Evolutionary conservation across 2,329 filamentous ascomycete species (phyloP), one percentile per base, ranked within the genome.

Genomic region (Cytospora leucostoma): DNA sequence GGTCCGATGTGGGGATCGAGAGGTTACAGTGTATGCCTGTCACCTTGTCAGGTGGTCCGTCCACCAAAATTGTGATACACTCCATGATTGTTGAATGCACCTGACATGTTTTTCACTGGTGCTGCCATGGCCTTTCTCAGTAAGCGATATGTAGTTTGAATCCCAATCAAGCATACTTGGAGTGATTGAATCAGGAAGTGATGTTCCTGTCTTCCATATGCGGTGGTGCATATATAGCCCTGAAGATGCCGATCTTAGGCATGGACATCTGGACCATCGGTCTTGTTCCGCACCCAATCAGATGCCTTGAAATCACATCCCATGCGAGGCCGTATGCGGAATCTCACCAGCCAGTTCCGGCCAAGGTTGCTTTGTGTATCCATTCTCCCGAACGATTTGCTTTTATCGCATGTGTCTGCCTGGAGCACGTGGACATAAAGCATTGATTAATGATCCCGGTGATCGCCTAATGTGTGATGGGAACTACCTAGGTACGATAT

Each of bases 21-120:
- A 12, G 21, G 34, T 17, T 35, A 59, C 37, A 32, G 52, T 44
- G 58, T 53, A 61, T 61, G 59, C 59, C 51, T 55, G 56, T 59
- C 56, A 59, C n/a, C n/a, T 59, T 51, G 59, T 61, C 59, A 61
- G 59, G 32, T 61, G 59, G 51, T 21, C 59, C 59, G 59, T 55
- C 49, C 51, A 51, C 54, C 55, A 38, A 27, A 27, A 37, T 33
- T 49, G 59, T 55, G 32, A 50, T 53, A 52, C 51, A 27, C 49
- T 38, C 53, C 19, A 11, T 51, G 49, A 37, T 33, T 17, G 38
- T 12, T 27, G 40, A 33, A 10, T 37, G 51, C 33, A 33, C 54
- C 19, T 44, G 32, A 61, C 51, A 33, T 38, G 13, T 17, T 15
- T 33, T 19, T 17, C 12, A 19, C 19, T 35, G n/a, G 51, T 7